Evolutionary conservation across 176 grass and related monocot genomes (phyloP), one percentile per base, ranked within the genome.

Genomic region (Oryza rufipogon): DNA sequence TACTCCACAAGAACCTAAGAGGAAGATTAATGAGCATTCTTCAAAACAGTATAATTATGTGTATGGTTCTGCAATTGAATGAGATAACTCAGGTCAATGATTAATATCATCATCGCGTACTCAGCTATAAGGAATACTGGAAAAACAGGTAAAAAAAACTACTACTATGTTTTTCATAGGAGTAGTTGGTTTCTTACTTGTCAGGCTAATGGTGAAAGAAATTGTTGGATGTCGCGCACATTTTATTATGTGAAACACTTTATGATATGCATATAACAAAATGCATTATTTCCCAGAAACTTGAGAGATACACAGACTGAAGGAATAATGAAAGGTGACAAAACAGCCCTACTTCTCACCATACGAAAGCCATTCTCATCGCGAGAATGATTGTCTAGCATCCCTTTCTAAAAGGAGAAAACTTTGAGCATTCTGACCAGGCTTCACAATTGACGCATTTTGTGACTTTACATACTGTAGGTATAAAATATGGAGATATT

Each of bases 1-100:
- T 94, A 99, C 81, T 94, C 91, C 72, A 99, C 93, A 75, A 99
- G 93, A 86, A 99, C 81, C 97, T 99, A 81, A 12, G 56, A 71
- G 64, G 8, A 46, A 63, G 61, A 63, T 74, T 33, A 20, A 28
- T 28, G 85, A 34, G 25, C 69, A 56, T 63, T 25, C 49, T 38
- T 84, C 11, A 70, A 30, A 32, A 49, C 4, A 71, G 14, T 82
- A 71, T 51, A 22, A 48, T 39, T 71, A 72, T 47, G 25, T 68
- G 83, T 54, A 25, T 75, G 22, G 64, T 71, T 80, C 33, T 34
- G 28, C 41, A 63, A 15, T 51, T 80, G 30, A 42, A 84, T 16
- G 2, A 15, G 75, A 76, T 14, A 16, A 46, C 84, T 78, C 65
- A 49, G 28, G 11, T 30, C 9, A 73, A 87, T 25, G 12, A 30